Conservation (phyloP, 495 filamentous ascomycete genomes). For the Hyaloscypha hepaticicola region DNA sequence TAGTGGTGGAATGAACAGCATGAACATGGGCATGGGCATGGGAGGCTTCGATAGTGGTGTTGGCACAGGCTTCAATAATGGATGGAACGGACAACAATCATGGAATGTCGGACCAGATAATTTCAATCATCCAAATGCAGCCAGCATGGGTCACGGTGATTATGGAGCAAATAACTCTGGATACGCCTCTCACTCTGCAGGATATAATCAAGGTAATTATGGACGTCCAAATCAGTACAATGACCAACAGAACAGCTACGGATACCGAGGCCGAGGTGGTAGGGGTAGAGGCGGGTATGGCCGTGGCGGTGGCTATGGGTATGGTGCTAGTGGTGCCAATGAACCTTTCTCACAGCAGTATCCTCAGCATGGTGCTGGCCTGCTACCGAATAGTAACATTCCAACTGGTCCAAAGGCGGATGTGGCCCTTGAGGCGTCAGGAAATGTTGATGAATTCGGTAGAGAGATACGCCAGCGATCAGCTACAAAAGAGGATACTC, state of each 20-base stretch:
- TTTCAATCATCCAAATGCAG: conserved; percentile 68
- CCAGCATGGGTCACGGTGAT: conserved; percentile 69
- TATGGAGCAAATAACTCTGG: conserved; percentile 80
- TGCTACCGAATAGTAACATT: conserved; percentile 22
- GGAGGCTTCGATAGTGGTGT: conserved; percentile 64
- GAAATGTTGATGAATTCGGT: conserved; percentile 54
- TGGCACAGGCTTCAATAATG: conserved; percentile 39
- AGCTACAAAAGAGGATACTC: conserved; percentile 22
- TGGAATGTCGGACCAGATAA: conserved; percentile 76
- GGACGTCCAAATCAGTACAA: conserved; percentile 56
- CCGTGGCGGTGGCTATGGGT: conserved; percentile 37
- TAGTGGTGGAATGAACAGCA: conserved; percentile 79
- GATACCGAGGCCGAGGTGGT: conserved; percentile 61
- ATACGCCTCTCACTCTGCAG: conserved; percentile 54
- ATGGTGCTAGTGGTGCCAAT: conserved; percentile 29
- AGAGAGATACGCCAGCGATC: conserved; percentile 41
- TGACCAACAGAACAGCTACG: conserved; percentile 58
- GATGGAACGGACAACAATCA: conserved; percentile 66
- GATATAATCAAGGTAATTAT: conserved; percentile 58
- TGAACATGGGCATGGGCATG: conserved; percentile 88
- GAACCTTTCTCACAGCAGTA: conserved; percentile 31
- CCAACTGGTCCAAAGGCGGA: conserved; percentile 31
- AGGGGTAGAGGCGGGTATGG: conserved; percentile 56
- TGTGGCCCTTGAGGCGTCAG: conserved; percentile 23
- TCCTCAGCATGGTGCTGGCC: conserved; percentile 25